Evolutionary conservation across 1,139 yeast genomes (phyloP), one percentile per base, ranked within the genome.

Genomic region (Hansenula sp.): DNA sequence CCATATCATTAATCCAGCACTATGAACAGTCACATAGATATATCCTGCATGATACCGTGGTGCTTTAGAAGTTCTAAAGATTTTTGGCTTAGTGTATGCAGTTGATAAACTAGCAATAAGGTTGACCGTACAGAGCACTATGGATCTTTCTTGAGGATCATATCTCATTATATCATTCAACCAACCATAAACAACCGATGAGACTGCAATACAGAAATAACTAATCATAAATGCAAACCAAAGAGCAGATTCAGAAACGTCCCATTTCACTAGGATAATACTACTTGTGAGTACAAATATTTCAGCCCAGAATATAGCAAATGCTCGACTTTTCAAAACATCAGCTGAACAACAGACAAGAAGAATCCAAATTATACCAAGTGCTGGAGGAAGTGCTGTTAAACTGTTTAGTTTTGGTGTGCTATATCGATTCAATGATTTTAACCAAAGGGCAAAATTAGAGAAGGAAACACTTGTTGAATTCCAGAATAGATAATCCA

Each of bases 401-500:
- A 62, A 41, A 41, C 62, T 58, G 44, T 66, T 65, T 28, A 64
- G 57, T 39, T 52, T 48, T 9, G 55, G 61, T 31, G 59, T 53
- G 2, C 62, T 48, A 42, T 60, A 65, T 9, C 47, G 46, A 18
- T 51, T 39, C n/a, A 61, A 54, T 3, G 63, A 51, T 40, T 62
- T 56, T 35, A 66, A 50, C 69, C 69, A 65, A 14, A 66, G 41
- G 6, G 61, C 53, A 44, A 57, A 64, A n/a, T 64, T 65, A 37
- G 38, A 36, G 6, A 68, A 60, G 24, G 24, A 21, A 6, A 11
- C 5, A 3, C 65, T 50, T 14, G 68, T 64, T 50, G 61, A 68
- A 54, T 76, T 77, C 80, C 81, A 77, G 51, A 77, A 74, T 54
- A 76, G 66, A 31, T 73, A 62, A 48, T 73, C 67, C 74, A 76